A percentile compares a stretch with the other conserved stretches of the same genome.
phyloP scores from a whole-genome alignment of 345 rosid species.

The Cardiospermum halicacabum region DNA sequence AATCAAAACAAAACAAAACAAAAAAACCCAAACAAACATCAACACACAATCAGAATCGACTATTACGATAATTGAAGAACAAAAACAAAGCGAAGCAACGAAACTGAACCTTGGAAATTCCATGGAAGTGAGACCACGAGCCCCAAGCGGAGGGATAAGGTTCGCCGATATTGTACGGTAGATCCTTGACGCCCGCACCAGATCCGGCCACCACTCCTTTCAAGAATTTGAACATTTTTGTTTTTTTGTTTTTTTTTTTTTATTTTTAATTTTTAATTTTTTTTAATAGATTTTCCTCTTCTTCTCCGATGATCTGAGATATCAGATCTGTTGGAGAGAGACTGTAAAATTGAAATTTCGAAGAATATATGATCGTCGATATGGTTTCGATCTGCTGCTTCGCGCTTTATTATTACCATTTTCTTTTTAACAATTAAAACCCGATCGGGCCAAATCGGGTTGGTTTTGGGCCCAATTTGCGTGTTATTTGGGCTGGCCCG shows the following conservation, averaged over 20 bases:
- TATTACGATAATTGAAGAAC: no score
- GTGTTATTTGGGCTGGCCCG: no score
- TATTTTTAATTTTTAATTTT: no score
- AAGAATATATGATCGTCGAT: neutral
- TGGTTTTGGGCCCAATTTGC: no score
- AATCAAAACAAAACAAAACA: neutral
- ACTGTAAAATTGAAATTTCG: slow-evolving; percentile 1
- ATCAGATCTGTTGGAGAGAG: neutral
- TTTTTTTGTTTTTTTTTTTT: no score
- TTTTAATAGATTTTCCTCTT: no score
- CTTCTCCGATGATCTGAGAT: neutral
- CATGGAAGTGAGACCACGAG: slow-evolving; percentile 89
- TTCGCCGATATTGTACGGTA: slow-evolving; percentile 87
- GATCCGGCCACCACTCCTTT: slow-evolving; percentile 96
- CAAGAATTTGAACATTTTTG: slow-evolving; percentile 71
- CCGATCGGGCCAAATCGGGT: no score
- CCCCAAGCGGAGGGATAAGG: slow-evolving; percentile 94
- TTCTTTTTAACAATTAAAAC: neutral
- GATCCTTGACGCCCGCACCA: slow-evolving; percentile 90
- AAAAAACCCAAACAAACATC: no score
- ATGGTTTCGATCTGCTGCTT: neutral
- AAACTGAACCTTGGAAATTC: slow-evolving; percentile 69
- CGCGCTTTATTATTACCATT: neutral
- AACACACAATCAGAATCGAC: no score
- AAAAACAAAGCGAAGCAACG: no score